Conservation (phyloP, 345 rosid species). For the Dovyalis caffra region DNA sequence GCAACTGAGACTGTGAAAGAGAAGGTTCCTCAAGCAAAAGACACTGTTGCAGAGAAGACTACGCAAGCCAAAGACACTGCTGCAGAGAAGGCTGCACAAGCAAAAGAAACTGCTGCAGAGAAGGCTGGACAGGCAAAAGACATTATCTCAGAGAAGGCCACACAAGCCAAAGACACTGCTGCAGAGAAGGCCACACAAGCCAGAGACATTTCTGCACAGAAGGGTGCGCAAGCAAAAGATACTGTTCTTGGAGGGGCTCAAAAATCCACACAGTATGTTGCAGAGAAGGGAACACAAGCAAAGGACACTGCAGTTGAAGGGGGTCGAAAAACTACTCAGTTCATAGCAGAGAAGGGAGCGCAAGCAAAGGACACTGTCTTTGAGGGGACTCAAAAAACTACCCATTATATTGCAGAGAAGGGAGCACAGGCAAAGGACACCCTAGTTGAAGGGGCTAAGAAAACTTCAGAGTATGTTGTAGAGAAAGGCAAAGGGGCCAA, state of each 20-base stretch:
- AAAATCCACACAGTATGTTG: background rate
- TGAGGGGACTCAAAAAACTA: background rate
- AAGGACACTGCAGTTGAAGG: slow-evolving; percentile 35
- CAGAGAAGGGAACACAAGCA: slow-evolving; percentile 24
- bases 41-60: slow-evolving; percentile 3
- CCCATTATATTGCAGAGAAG: slow-evolving; percentile 7
- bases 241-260: background rate
- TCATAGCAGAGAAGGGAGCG: slow-evolving; percentile 1
- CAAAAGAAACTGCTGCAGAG: slow-evolving; percentile 1
- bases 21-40: background rate
- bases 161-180: slow-evolving; percentile 1
- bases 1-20: background rate
- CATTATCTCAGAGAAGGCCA: background rate
- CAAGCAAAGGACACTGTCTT: background rate
- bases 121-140: slow-evolving; percentile 1
- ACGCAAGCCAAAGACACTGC: slow-evolving; percentile 16
- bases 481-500: slow-evolving; percentile 16
- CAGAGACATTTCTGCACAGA: background rate
- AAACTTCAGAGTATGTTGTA: background rate
- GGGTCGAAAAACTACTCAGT: slow-evolving; percentile 24
- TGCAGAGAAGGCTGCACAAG: background rate
- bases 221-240: background rate
- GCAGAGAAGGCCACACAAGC: background rate
- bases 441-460: background rate
- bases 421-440: slow-evolving; percentile 2